These are phyloP conservation scores for Malassezia restricta DNA, from an alignment of 1,284 basidiomycete species.

Conservation along the genomic window DNA sequence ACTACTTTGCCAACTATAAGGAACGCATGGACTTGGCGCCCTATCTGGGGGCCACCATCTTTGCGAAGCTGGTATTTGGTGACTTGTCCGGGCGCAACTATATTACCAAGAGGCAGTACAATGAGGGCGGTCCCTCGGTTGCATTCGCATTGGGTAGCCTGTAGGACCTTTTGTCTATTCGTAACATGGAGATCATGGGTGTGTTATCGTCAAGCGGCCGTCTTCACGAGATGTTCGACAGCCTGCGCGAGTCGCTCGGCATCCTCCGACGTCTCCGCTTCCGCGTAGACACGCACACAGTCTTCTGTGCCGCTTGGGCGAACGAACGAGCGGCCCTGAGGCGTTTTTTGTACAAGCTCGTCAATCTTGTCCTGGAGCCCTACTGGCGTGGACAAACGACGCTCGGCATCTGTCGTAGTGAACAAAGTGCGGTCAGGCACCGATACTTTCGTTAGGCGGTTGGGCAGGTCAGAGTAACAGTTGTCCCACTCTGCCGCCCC, in stretches of 20 bases:
- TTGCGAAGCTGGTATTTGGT: constrained; percentile 40
- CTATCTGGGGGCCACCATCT: constrained; percentile 43
- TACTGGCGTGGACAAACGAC: constrained; percentile 65
- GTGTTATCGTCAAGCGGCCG: neutral
- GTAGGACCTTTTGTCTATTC: neutral
- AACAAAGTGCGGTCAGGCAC: constrained; percentile 74
- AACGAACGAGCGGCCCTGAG: constrained; percentile 80
- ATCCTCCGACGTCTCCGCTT: constrained; percentile 62
- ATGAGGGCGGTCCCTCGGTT: constrained; percentile 33
- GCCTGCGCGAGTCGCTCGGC: constrained; percentile 52
- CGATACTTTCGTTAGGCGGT: constrained; percentile 87
- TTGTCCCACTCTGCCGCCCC: constrained; percentile 73
- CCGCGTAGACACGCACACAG: constrained; percentile 93
- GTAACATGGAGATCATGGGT: neutral
- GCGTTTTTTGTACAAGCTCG: constrained; percentile 65
- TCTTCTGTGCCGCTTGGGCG: constrained; percentile 96
- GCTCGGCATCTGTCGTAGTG: constrained; percentile 85
- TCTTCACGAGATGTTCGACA: constrained; percentile 33
- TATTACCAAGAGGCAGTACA: constrained; percentile 41
- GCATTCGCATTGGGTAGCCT: constrained; percentile 17
- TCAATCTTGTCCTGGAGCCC: constrained; percentile 80
- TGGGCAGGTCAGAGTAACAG: constrained; percentile 84
- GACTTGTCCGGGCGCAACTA: constrained; percentile 33
- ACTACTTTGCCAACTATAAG: constrained; percentile 45
- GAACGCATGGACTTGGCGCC: constrained; percentile 38